phyloP scores from a whole-genome alignment of 2,329 filamentous ascomycete genomes.

The Talaromyces rugulosus region DNA sequence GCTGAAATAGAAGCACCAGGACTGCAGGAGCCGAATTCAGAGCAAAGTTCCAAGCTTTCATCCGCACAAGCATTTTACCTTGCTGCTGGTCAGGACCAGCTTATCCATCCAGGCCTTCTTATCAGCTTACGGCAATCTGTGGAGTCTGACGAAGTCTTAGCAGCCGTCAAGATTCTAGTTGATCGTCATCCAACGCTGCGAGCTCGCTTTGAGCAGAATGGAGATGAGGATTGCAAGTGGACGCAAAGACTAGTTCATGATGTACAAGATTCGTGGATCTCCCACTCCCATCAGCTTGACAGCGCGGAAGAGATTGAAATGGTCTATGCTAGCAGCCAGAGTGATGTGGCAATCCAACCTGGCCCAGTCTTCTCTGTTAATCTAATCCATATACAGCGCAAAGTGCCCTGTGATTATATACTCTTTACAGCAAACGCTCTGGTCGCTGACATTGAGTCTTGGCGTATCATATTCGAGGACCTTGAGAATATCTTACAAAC shows the following conservation, averaged over 20 bases:
- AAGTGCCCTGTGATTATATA: background rate
- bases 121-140: background rate
- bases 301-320: background rate
- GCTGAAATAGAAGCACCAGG: background rate
- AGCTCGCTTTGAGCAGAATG: background rate
- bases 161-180: background rate
- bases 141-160: background rate
- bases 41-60: background rate
- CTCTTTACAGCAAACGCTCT: slow-evolving; percentile 1
- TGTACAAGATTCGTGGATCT: background rate
- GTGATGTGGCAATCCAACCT: background rate
- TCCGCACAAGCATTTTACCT: background rate
- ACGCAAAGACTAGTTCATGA: background rate
- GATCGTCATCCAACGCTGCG: background rate
- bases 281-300: too few relatives aligned
- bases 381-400: background rate
- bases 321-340: background rate
- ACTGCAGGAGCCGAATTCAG: background rate
- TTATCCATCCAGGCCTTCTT: background rate
- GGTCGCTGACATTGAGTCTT: slow-evolving; percentile 8
- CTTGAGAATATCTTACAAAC: background rate
- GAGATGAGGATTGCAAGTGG: background rate
- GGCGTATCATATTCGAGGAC: slow-evolving; percentile 10
- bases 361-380: background rate
- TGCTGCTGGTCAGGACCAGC: background rate